Percentiles rank a stretch among this genome's conserved stretches.
These are phyloP conservation scores for Fusarium lyarnte DNA, from an alignment of 2,329 filamentous ascomycete species.

Conservation along the genomic window DNA sequence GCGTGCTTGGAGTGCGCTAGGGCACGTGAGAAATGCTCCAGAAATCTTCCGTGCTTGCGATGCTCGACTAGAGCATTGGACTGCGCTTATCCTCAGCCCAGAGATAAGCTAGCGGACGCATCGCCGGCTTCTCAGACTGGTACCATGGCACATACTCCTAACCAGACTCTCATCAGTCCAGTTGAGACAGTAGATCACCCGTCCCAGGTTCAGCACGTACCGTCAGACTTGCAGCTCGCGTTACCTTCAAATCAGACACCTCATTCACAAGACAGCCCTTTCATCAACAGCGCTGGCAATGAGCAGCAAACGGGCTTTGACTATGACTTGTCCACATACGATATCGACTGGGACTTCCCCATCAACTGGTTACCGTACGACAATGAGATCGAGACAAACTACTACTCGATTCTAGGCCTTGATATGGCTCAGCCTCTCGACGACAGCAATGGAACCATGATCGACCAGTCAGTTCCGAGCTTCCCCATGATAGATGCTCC, in stretches of 20 bases:
- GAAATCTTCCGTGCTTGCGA: slow-evolving; percentile 16
- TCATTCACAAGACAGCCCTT: background rate
- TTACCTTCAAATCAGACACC: background rate
- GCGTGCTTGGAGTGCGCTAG: slow-evolving; percentile 28
- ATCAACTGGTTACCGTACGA: slow-evolving; percentile 43
- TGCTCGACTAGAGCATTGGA: slow-evolving; percentile 9
- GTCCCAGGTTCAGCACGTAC: background rate
- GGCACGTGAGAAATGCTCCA: slow-evolving; percentile 28
- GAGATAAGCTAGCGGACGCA: fast-evolving
- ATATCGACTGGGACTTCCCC: slow-evolving; percentile 26
- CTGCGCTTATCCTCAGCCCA: slow-evolving; percentile 9
- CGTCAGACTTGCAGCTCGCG: background rate
- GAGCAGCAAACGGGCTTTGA: background rate
- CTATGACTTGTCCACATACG: slow-evolving; percentile 2
- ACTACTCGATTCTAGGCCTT: slow-evolving; percentile 18
- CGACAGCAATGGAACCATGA: background rate
- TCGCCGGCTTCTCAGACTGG: background rate
- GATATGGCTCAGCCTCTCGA: background rate
- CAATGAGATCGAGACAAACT: slow-evolving; percentile 36
- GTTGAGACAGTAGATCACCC: background rate
- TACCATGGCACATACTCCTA: background rate
- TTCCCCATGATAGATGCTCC: background rate
- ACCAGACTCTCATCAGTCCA: background rate
- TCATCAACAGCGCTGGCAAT: background rate
- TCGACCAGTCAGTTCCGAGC: background rate